Evolutionary conservation across 1,284 basidiomycete species (phyloP), one percentile per base, ranked within the genome.

Genomic region (Lignosus rhinocerotis): DNA sequence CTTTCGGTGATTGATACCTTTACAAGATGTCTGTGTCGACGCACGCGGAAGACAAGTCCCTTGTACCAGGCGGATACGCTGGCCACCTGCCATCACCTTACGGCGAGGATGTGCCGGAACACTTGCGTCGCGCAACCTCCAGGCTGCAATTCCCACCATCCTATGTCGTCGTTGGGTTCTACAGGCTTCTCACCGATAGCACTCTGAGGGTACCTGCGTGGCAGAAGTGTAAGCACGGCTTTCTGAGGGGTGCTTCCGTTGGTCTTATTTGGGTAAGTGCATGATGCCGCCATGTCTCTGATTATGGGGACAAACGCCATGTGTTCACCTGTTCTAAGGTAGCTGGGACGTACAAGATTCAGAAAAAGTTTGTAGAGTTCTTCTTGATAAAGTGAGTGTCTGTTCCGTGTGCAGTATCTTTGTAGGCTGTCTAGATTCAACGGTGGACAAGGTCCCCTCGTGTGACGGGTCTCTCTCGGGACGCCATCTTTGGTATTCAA

Each of bases 211-310:
- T 77, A 17, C 88, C 90, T 7, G 83, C 86, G 11, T 92, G 89
- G 90, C 76, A 86, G 61, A 92, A 91, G 71, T 90, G 88, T 67
- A 79, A 78, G 62, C 85, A 92, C 71, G 90, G 86, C 0, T 79
- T 80, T 2, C 68, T 77, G 54, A 75, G 89, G 41, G 90, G 91
- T 0, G 73, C 78, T 0, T 69, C 80, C 7, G 84, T 90, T 45
- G 90, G 87, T 0, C 65, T 80, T 0, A 72, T 81, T 31, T 93
- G 91, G 90, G 90, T 89, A 60, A 55, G 82, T 60, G 30, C 36
- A n/a, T 11, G 14, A 25, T 25, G 6, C 34, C 17, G 8, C 17
- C 51, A 12, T 42, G 39, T 17, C 16, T 19, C 25, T 25, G 25
- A 4, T 25, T 25, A 25, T 25, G 2, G 4, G 25, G 25, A 25